phyloP scores from a whole-genome alignment of 2,329 filamentous ascomycete species.

The Clarireedia sp. region DNA sequence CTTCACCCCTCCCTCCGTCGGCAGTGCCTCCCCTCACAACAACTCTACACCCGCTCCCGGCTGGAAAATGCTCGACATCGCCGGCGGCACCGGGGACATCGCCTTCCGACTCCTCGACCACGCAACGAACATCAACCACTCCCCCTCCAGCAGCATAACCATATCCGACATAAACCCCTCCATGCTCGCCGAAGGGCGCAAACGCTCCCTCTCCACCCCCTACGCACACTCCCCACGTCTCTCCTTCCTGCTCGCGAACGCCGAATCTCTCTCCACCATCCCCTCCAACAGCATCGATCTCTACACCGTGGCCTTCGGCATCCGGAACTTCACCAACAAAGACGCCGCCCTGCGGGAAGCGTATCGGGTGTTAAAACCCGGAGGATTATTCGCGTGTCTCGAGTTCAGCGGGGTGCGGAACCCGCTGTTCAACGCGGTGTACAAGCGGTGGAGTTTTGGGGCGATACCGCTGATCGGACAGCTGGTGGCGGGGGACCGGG shows the following conservation, averaged over 20 bases:
- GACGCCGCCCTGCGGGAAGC: constrained; percentile 75
- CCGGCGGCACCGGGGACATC: constrained; percentile 94
- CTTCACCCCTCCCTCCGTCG: constrained; percentile 29
- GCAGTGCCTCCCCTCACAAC: constrained; percentile 31
- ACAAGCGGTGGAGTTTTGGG: constrained; percentile 93
- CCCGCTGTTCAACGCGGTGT: constrained; percentile 71
- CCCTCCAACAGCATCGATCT: constrained; percentile 71
- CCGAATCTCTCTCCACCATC: constrained; percentile 64
- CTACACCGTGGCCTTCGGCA: constrained; percentile 96
- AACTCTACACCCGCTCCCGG: constrained; percentile 28
- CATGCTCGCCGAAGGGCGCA: constrained; percentile 84
- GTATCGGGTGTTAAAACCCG: constrained; percentile 81
- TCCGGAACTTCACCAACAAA: constrained; percentile 94
- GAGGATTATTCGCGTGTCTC: constrained; percentile 91
- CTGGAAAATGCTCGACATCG: constrained; percentile 84
- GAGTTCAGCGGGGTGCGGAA: constrained; percentile 81
- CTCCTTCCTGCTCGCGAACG: constrained; percentile 82
- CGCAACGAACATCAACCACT: constrained; percentile 70
- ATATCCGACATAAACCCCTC: constrained; percentile 94
- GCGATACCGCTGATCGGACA: constrained; percentile 95
- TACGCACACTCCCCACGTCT: constrained; percentile 49
- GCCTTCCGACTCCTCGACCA: constrained; percentile 94
- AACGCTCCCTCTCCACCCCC: constrained; percentile 57
- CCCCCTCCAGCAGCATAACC: constrained; percentile 74
- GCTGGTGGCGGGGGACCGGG: constrained; percentile 84